Conservation (phyloP, 73 alveolate genomes). For the Diophrys sp. region DNA sequence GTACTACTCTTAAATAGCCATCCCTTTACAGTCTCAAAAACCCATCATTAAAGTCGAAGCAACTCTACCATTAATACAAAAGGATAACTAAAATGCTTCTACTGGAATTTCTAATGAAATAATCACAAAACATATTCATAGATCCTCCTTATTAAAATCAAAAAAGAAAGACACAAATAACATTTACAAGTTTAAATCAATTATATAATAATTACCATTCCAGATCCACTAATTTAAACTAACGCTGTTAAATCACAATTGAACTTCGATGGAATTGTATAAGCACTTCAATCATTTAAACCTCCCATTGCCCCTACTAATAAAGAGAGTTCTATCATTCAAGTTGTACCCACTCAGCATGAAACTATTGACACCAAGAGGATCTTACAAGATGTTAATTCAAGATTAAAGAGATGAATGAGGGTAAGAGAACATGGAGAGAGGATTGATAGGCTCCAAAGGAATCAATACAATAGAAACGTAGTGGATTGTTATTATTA, state of each 20-base stretch:
- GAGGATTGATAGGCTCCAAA: neutral
- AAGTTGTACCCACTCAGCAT: too few relatives aligned
- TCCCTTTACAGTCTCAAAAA: neutral
- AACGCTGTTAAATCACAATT: neutral
- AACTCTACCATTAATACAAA: neutral
- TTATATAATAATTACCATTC: neutral
- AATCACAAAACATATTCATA: too few relatives aligned
- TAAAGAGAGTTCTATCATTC: too few relatives aligned
- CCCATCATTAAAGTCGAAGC: neutral
- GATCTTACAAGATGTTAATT: neutral
- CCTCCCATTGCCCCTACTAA: too few relatives aligned
- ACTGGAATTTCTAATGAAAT: neutral
- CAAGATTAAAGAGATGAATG: neutral
- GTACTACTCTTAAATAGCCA: neutral
- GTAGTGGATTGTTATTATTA: too few relatives aligned
- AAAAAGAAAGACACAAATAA: neutral
- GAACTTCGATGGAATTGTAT: too few relatives aligned
- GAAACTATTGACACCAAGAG: neutral
- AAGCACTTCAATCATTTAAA: too few relatives aligned
- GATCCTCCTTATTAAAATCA: neutral
- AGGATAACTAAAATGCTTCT: neutral
- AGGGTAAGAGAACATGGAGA: neutral
- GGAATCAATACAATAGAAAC: neutral
- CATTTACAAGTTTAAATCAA: too few relatives aligned
- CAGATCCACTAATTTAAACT: neutral